Conservation (phyloP, 2,329 filamentous ascomycete species). For the Cordyceps pruinosa region DNA sequence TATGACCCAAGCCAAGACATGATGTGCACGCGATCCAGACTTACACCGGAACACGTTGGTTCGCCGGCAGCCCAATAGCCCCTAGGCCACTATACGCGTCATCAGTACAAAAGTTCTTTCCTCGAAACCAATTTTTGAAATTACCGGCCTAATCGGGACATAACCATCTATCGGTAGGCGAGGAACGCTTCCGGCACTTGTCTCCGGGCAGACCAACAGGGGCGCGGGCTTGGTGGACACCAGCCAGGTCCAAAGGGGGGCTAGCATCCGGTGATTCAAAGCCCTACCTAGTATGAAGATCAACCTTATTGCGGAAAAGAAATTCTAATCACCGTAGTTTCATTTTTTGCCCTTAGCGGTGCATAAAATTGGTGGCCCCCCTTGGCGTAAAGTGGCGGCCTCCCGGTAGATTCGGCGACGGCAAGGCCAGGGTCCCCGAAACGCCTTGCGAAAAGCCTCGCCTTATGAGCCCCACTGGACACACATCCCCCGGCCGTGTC, state of each 20-base stretch:
- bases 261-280: not conserved
- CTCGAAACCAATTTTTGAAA: not conserved
- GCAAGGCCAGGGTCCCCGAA: slow-evolving; percentile 1
- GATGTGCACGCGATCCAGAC: not conserved
- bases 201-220: not conserved
- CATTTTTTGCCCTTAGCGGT: not conserved
- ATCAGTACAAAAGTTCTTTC: not conserved
- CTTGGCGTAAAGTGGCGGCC: not conserved
- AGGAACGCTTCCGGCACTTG: not conserved
- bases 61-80: not conserved
- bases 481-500: not conserved
- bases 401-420: not conserved
- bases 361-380: not conserved
- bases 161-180: not conserved
- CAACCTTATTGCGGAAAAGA: not conserved
- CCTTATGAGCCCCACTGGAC: not conserved
- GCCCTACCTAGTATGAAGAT: not conserved
- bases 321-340: not conserved
- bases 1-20: not conserved
- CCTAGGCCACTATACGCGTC: not conserved
- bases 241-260: not conserved
- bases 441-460: slow-evolving; percentile 11
- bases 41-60: not conserved
- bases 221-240: not conserved
- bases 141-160: not conserved